Percentiles rank a stretch among this genome's conserved stretches.
These are phyloP conservation scores for Podosphaera xanthii DNA, from an alignment of 2,329 filamentous ascomycete species.

Conservation along the genomic window DNA sequence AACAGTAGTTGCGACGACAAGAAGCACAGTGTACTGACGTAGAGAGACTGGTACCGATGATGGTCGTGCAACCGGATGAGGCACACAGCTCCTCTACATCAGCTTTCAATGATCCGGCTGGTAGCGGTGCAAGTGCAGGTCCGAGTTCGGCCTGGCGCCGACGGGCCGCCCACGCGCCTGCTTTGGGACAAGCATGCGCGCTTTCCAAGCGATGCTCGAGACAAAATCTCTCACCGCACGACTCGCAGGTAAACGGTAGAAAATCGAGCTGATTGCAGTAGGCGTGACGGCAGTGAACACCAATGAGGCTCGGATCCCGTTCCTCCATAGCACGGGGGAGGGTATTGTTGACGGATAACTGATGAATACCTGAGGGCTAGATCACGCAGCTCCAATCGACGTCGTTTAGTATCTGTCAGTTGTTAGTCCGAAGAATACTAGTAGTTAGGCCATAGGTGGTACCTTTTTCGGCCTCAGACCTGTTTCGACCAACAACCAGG, in stretches of 20 bases:
- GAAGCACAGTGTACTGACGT: slow-evolving; percentile 47
- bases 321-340: slow-evolving; percentile 31
- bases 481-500: not conserved
- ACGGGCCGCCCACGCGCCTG: slow-evolving; percentile 38
- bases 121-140: slow-evolving; percentile 26
- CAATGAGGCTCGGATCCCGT: slow-evolving; percentile 63
- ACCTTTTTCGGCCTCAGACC: not conserved
- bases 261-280: slow-evolving; percentile 95
- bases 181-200: slow-evolving; percentile 44
- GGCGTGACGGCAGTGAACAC: slow-evolving; percentile 71
- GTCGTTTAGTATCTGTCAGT: not conserved
- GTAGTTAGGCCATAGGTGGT: too few species aligned
- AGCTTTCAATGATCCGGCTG: slow-evolving; percentile 28
- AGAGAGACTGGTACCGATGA: slow-evolving; percentile 41
- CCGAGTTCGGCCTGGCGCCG: slow-evolving; percentile 28
- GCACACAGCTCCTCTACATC: slow-evolving; percentile 47
- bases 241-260: slow-evolving; percentile 82
- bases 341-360: slow-evolving; percentile 34
- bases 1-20: slow-evolving; percentile 54
- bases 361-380: not conserved
- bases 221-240: slow-evolving; percentile 67
- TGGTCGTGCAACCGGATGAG: slow-evolving; percentile 41
- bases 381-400: not conserved
- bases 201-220: slow-evolving; percentile 81
- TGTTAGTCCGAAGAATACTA: too few species aligned